Percentiles rank a stretch among this genome's conserved stretches.
phyloP scores from a whole-genome alignment of 176 grass and related monocot genomes.

The Coix lacrymajobi region DNA sequence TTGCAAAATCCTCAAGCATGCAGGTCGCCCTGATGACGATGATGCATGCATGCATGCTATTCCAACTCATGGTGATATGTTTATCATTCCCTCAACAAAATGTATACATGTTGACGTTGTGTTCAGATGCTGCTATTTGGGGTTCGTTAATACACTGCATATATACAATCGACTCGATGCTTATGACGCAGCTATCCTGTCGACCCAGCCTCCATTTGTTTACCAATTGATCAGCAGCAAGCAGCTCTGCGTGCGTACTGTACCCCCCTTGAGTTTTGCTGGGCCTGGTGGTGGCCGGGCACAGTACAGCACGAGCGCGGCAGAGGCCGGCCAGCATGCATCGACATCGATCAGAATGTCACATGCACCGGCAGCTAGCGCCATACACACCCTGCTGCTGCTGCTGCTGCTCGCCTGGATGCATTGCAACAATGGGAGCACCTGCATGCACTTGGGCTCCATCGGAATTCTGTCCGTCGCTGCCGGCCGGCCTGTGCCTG shows the following conservation, averaged over 20 bases:
- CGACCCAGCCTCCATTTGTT: neutral
- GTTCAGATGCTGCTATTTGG: neutral
- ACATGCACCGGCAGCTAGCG: neutral
- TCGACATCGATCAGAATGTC: neutral
- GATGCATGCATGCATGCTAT: neutral
- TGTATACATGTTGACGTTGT: too few relatives aligned
- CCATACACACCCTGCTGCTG: neutral
- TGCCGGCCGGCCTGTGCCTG: neutral
- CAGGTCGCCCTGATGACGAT: conserved; percentile 6
- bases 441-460: neutral
- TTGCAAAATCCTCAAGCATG: conserved; percentile 17
- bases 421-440: neutral
- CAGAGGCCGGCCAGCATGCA: neutral
- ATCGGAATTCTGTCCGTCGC: neutral
- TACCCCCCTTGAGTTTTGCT: neutral
- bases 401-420: too few relatives aligned
- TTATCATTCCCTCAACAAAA: neutral
- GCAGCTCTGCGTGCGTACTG: neutral
- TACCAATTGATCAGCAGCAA: neutral
- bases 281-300: neutral
- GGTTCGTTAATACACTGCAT: too few relatives aligned
- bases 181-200: neutral
- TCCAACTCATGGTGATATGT: neutral
- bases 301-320: neutral
- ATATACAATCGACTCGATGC: neutral